A percentile compares a stretch with the other conserved stretches of the same genome.
phyloP scores from a whole-genome alignment of 257 asterid genomes.

The Solanum pimpinellifolium region DNA sequence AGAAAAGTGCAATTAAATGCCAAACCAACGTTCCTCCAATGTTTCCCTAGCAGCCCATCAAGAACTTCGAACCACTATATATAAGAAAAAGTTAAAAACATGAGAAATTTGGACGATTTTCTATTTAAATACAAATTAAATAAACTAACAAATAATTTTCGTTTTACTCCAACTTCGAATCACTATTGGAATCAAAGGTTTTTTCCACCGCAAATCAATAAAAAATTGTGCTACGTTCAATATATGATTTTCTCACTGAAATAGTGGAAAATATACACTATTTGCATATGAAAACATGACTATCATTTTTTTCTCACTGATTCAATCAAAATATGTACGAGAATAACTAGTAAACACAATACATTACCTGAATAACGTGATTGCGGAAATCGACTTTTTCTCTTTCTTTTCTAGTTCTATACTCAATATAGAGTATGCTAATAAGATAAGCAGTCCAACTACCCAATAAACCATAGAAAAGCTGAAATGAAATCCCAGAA shows the following conservation, averaged over 20 bases:
- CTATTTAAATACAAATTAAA: not conserved
- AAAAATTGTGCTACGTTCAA: not conserved
- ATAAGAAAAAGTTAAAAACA: not conserved
- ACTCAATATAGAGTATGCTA: slow-evolving; percentile 25
- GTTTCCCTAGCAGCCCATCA: slow-evolving; percentile 39
- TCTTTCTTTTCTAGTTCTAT: slow-evolving; percentile 29
- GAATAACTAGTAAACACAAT: not conserved
- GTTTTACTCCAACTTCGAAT: not conserved
- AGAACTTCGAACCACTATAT: slow-evolving; percentile 16
- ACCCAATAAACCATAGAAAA: slow-evolving; percentile 27
- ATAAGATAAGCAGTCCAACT: slow-evolving; percentile 34
- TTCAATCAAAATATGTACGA: not conserved
- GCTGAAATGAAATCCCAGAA: slow-evolving; percentile 26
- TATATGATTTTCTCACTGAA: too few species aligned
- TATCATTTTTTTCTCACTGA: not conserved
- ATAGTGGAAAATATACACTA: not conserved
- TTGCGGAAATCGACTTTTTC: slow-evolving; percentile 32
- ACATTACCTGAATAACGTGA: slow-evolving; percentile 26
- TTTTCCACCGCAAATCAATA: not conserved
- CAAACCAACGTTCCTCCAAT: slow-evolving; percentile 41
- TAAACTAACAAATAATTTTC: not conserved
- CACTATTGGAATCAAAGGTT: not conserved
- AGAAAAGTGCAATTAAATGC: slow-evolving; percentile 29
- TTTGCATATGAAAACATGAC: not conserved
- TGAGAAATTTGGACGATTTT: not conserved